Percentiles rank a stretch among this genome's conserved stretches.
Conservation (phyloP, 441 rosid genomes). For the Erodium trifolium region DNA sequence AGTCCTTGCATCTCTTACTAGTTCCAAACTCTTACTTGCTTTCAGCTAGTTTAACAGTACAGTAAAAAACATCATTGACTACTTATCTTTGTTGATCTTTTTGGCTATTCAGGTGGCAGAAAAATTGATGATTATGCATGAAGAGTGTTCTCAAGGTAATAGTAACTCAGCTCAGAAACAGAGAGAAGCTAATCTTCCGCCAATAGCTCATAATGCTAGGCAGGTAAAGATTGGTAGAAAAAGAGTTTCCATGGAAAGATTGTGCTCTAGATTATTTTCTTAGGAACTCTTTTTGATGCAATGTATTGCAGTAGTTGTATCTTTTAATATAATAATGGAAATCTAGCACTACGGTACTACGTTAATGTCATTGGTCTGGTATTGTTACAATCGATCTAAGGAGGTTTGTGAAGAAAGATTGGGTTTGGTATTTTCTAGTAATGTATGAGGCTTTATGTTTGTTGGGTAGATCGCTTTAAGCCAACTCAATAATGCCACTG, state of each 20-base stretch:
- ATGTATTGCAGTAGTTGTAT: not conserved
- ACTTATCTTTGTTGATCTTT: not conserved
- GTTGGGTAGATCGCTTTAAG: no score
- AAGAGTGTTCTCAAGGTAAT: slow-evolving; percentile 51
- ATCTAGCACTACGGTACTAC: not conserved
- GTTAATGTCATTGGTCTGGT: no score
- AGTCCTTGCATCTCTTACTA: not conserved
- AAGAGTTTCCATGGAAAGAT: no score
- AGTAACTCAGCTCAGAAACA: slow-evolving; percentile 40
- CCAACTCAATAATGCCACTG: no score
- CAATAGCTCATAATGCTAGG: slow-evolving; percentile 32
- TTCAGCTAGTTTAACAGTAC: not conserved
- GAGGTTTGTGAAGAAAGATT: no score
- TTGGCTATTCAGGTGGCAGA: slow-evolving; percentile 55
- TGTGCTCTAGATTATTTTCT: not conserved
- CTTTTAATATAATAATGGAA: not conserved
- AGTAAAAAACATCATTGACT: not conserved
- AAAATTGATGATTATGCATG: slow-evolving; percentile 61
- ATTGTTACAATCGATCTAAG: no score
- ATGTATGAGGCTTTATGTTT: no score
- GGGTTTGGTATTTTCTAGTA: no score
- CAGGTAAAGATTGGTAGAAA: slow-evolving; percentile 34
- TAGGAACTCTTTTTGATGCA: not conserved
- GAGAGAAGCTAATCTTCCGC: slow-evolving; percentile 34
- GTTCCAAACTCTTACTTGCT: not conserved